Conservation (phyloP, 345 rosid genomes). For the Lepidium aucheri region DNA sequence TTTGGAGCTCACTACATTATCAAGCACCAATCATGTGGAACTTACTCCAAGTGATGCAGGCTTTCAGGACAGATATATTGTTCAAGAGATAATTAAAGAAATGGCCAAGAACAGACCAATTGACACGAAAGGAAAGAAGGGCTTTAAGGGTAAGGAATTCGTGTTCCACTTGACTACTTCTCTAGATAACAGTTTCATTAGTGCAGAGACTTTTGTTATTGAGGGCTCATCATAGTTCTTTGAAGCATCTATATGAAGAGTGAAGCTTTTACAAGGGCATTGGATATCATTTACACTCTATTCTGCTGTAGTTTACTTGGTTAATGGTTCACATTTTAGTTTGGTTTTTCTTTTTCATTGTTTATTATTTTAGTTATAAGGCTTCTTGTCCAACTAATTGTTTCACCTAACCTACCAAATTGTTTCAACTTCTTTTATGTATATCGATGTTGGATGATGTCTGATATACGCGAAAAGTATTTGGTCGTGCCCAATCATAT, state of each 20-base stretch:
- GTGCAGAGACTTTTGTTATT: background rate
- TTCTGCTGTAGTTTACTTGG: background rate
- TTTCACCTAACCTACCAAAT: background rate
- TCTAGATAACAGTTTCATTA: background rate
- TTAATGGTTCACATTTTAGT: background rate
- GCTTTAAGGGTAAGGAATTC: slow-evolving; percentile 56
- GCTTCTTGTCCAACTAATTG: background rate
- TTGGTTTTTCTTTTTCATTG: background rate
- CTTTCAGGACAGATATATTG: slow-evolving; percentile 93
- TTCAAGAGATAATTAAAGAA: slow-evolving; percentile 92
- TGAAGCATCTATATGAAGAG: background rate
- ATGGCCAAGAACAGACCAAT: slow-evolving; percentile 97
- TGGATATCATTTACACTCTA: background rate
- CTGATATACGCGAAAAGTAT: background rate
- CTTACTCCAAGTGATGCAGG: slow-evolving; percentile 94
- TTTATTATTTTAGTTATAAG: background rate
- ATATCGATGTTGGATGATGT: background rate
- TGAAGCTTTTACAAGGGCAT: background rate
- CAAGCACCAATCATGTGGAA: slow-evolving; percentile 87
- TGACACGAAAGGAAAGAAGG: slow-evolving; percentile 78
- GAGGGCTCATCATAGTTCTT: background rate
- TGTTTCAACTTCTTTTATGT: slow-evolving; percentile 1
- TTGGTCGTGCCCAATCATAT: background rate
- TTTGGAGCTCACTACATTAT: slow-evolving; percentile 77
- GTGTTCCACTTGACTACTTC: background rate